phyloP scores from a whole-genome alignment of 2,329 filamentous ascomycete genomes.

The Leptographium flavum region DNA sequence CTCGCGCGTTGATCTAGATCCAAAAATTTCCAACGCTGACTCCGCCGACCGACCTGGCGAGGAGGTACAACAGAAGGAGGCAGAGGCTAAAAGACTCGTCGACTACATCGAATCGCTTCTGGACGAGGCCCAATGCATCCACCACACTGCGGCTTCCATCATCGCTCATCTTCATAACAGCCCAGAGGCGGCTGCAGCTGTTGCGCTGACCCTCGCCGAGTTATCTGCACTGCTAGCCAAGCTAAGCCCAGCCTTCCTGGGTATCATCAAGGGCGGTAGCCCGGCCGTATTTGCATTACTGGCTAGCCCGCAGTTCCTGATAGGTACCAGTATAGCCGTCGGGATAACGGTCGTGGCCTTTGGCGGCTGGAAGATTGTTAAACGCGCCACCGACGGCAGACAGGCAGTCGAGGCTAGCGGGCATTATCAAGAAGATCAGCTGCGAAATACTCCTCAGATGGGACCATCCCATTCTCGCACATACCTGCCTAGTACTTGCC shows the following conservation, averaged over 20 bases:
- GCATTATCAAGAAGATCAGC: not conserved
- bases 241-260: constrained; percentile 68
- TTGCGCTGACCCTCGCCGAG: constrained; percentile 84
- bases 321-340: constrained; percentile 75
- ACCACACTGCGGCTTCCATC: constrained; percentile 69
- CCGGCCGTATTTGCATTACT: constrained; percentile 79
- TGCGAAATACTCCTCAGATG: no score
- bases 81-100: constrained; percentile 41
- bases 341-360: constrained; percentile 94
- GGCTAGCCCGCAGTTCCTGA: constrained; percentile 83
- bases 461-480: not conserved
- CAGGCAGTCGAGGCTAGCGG: not conserved
- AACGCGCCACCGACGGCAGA: constrained; percentile 49
- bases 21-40: constrained; percentile 14
- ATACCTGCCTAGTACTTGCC: no score
- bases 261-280: constrained; percentile 62
- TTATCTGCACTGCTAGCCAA: constrained; percentile 71
- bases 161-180: constrained; percentile 58
- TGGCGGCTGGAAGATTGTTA: constrained; percentile 94
- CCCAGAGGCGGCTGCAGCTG: constrained; percentile 83
- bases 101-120: constrained; percentile 62
- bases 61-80: constrained; percentile 44
- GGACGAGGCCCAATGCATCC: constrained; percentile 77
- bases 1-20: constrained; percentile 30
- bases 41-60: constrained; percentile 19